Percentiles rank a stretch among this genome's conserved stretches.
Conservation (phyloP, 2,329 filamentous ascomycete species). For the Fusarium siculi region DNA sequence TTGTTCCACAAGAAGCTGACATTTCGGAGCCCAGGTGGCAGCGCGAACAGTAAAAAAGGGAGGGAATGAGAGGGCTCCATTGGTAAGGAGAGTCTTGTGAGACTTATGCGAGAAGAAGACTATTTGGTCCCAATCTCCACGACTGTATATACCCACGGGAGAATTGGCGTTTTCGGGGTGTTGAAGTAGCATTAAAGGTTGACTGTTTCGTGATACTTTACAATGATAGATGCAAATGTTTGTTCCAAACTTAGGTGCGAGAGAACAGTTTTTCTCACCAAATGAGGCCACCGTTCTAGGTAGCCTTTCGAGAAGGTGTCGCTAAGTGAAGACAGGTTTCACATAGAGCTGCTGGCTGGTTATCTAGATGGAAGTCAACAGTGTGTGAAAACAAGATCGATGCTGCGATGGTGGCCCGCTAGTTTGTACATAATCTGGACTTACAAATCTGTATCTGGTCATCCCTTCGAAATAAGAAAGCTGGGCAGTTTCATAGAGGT, state of each 20-base stretch:
- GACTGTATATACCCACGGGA: constrained; percentile 42
- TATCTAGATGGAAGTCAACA: background rate
- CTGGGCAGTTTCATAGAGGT: background rate
- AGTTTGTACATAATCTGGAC: background rate
- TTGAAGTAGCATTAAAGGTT: constrained; percentile 9
- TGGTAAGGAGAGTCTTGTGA: background rate
- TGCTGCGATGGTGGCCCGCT: background rate
- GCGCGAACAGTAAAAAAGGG: constrained; percentile 4
- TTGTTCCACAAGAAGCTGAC: constrained; percentile 42
- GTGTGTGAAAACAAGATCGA: background rate
- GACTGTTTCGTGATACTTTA: constrained; percentile 10
- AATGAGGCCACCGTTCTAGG: too few relatives aligned
- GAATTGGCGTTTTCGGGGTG: constrained; percentile 35
- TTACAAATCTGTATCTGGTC: background rate
- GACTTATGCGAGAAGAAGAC: constrained; percentile 13
- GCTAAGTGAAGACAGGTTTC: background rate
- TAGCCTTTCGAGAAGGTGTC: background rate
- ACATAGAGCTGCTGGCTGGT: background rate
- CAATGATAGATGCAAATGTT: background rate
- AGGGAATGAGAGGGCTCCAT: background rate
- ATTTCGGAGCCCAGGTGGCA: constrained; percentile 45
- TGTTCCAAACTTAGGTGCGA: background rate
- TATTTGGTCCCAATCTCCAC: constrained; percentile 28
- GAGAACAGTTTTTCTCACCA: background rate
- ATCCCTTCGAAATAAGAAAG: background rate